phyloP scores from a whole-genome alignment of 2,329 filamentous ascomycete species.

The Mollisia scopiformis region DNA sequence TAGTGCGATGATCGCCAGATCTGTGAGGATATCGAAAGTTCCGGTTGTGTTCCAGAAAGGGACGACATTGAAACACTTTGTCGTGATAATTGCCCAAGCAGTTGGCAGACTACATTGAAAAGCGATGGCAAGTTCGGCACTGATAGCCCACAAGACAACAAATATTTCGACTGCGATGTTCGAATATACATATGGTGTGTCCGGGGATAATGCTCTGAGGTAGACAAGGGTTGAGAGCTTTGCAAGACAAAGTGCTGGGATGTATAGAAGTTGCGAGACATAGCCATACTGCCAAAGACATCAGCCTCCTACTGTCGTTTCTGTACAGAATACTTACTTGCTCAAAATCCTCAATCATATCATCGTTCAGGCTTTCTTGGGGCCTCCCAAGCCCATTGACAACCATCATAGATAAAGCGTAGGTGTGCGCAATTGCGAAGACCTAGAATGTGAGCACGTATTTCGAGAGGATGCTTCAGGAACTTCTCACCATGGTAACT shows the following conservation, averaged over 20 bases:
- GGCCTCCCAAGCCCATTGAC: conserved; percentile 22
- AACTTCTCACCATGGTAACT: conserved; percentile 16
- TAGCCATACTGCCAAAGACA: conserved; percentile 28
- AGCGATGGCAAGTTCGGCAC: conserved; percentile 25
- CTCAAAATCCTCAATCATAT: not conserved
- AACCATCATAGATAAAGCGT: conserved; percentile 12
- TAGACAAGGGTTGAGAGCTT: conserved; percentile 34
- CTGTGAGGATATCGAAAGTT: conserved; percentile 49
- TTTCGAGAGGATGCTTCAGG: conserved; percentile 6
- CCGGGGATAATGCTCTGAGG: conserved; percentile 25
- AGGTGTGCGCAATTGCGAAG: conserved; percentile 3
- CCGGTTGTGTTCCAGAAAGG: conserved; percentile 52
- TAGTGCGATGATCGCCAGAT: conserved; percentile 48
- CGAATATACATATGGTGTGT: conserved; percentile 17
- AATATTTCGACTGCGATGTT: conserved; percentile 20
- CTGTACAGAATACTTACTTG: not conserved
- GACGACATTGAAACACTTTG: conserved; percentile 27
- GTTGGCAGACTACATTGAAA: conserved; percentile 34
- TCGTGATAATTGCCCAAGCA: conserved; percentile 29
- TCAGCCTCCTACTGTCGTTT: not conserved
- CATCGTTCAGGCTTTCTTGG: conserved; percentile 14
- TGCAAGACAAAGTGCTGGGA: conserved; percentile 30
- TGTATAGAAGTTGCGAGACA: conserved; percentile 32
- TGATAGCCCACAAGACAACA: conserved; percentile 27
- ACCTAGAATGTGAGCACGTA: conserved; percentile 10